phyloP scores from a whole-genome alignment of 345 rosid species.

The Eucalyptus sp. region DNA sequence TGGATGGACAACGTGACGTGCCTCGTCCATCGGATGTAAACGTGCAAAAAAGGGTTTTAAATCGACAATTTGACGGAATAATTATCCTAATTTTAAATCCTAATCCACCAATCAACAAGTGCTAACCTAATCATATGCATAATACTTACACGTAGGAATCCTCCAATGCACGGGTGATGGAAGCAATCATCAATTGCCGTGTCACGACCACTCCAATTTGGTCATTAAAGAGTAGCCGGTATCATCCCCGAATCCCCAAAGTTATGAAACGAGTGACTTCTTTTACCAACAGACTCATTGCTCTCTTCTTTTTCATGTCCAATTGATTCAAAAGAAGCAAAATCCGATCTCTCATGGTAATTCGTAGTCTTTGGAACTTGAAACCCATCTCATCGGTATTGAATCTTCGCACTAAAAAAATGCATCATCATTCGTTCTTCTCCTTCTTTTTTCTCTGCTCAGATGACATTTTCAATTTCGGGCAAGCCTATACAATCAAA shows the following conservation, averaged over 20 bases:
- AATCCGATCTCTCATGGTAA: not conserved
- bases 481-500: not conserved
- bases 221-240: not conserved
- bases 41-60: not conserved
- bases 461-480: not conserved
- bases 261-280: not conserved
- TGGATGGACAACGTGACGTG: not conserved
- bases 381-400: not conserved
- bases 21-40: not conserved
- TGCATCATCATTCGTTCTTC: no score
- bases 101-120: not conserved
- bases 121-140: not conserved
- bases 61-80: fast-evolving
- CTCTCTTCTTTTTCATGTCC: not conserved
- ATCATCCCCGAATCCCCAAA: not conserved
- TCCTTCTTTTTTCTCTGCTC: not conserved
- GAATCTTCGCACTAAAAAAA: not conserved
- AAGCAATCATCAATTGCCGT: not conserved
- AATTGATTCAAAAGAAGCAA: not conserved
- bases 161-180: not conserved
- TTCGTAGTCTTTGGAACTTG: not conserved
- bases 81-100: not conserved
- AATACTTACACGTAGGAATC: not conserved
- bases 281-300: not conserved
- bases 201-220: not conserved